These are phyloP conservation scores for Aureobasidium sp. DNA, from an alignment of 2,329 filamentous ascomycete species.

Conservation along the genomic window DNA sequence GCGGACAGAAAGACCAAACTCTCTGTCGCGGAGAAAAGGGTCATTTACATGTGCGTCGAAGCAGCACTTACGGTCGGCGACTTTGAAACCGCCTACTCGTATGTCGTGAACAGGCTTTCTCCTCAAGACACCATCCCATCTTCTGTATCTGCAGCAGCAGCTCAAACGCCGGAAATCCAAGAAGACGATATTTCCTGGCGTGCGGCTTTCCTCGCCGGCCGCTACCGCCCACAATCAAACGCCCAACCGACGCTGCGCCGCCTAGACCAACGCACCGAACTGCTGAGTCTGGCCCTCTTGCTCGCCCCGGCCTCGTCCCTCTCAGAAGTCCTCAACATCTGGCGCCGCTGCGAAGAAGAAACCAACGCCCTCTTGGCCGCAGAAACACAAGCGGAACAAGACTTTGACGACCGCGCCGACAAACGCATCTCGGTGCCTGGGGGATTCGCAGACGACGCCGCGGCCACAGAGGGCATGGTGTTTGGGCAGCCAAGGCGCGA, in stretches of 20 bases:
- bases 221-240: conserved; percentile 47
- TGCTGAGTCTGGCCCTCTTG: conserved; percentile 66
- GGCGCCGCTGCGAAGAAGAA: conserved; percentile 72
- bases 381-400: conserved; percentile 62
- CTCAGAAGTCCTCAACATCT: conserved; percentile 67
- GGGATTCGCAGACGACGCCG: conserved; percentile 33
- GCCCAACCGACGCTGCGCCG: conserved; percentile 58
- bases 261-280: conserved; percentile 74
- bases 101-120: conserved; percentile 62
- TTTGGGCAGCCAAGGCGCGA: conserved; percentile 37
- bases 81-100: conserved; percentile 82
- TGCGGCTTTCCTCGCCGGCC: conserved; percentile 70
- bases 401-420: conserved; percentile 62
- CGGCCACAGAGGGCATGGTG: conserved; percentile 25
- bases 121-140: conserved; percentile 27
- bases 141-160: conserved; percentile 9
- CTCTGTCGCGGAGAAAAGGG: conserved; percentile 53
- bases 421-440: conserved; percentile 35
- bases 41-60: conserved; percentile 75
- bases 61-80: conserved; percentile 68
- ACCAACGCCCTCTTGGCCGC: conserved; percentile 59
- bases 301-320: conserved; percentile 64
- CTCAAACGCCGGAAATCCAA: conserved; percentile 19
- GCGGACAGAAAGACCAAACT: conserved; percentile 9
- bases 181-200: conserved; percentile 68